Percentiles rank a stretch among this genome's conserved stretches.
These are phyloP conservation scores for Sutorius australiensis DNA, from an alignment of 768 basidiomycete genomes.

Conservation along the genomic window DNA sequence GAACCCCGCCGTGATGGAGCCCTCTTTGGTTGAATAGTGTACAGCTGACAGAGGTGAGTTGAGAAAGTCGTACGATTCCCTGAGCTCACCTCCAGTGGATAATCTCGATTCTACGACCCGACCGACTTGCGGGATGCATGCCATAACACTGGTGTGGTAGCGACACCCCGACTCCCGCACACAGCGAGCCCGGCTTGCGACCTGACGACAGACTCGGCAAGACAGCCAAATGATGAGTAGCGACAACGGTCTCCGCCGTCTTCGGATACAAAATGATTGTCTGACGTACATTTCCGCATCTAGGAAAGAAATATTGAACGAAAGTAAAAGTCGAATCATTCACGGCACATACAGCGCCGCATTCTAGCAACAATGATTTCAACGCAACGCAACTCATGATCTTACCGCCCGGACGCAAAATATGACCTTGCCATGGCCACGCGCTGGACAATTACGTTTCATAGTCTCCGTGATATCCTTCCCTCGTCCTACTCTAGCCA, in stretches of 20 bases:
- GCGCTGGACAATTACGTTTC: background rate
- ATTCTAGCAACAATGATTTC: conserved; percentile 6
- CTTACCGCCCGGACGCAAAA: conserved; percentile 25
- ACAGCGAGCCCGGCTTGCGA: no score
- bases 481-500: background rate
- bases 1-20: no score
- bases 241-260: background rate
- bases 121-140: conserved; percentile 1
- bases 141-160: no score
- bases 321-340: conserved; percentile 19
- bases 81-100: conserved; percentile 23
- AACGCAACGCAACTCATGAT: no score
- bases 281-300: conserved; percentile 1
- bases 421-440: background rate
- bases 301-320: background rate
- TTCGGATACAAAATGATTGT: background rate
- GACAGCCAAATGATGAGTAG: no score
- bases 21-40: conserved; percentile 37
- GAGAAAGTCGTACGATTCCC: background rate
- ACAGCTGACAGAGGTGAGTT: conserved; percentile 5
- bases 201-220: no score
- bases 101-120: conserved; percentile 18
- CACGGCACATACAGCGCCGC: conserved; percentile 1
- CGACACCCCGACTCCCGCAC: no score
- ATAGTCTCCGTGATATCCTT: background rate